Percentiles rank a stretch among this genome's conserved stretches.
Evolutionary conservation across 768 basidiomycete species (phyloP).

Genomic region (Suillus occidentalis): DNA sequence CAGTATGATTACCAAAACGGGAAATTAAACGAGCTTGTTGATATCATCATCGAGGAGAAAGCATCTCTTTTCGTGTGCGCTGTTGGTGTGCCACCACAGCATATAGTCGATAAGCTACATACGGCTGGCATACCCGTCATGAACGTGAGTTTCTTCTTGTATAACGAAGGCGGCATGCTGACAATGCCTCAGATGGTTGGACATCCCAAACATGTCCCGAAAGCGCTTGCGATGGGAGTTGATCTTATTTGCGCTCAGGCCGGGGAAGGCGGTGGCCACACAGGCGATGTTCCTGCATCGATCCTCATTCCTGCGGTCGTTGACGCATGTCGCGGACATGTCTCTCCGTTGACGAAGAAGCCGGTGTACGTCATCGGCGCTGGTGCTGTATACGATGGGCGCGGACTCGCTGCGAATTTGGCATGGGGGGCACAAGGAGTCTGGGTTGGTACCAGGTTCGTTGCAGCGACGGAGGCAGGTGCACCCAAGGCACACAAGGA

Average conservation of each 20-base stretch:
- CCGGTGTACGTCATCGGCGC: constrained; percentile 90
- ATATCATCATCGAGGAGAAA: constrained; percentile 93
- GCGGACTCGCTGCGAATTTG: constrained; percentile 83
- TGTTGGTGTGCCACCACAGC: constrained; percentile 81
- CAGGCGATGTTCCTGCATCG: constrained; percentile 79
- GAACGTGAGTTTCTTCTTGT: constrained; percentile 54
- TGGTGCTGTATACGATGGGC: constrained; percentile 88
- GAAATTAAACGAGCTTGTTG: constrained; percentile 75
- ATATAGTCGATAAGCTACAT: constrained; percentile 80
- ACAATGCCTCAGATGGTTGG: constrained; percentile 68
- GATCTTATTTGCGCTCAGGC: constrained; percentile 95
- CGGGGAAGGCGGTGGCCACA: constrained; percentile 89
- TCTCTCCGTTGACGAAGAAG: constrained; percentile 76
- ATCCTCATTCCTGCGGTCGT: constrained; percentile 92
- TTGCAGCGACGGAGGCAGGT: constrained; percentile 75
- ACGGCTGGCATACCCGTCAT: constrained; percentile 82
- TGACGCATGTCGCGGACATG: constrained; percentile 75
- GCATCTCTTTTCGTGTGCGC: constrained; percentile 88
- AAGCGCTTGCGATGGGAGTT: constrained; percentile 80
- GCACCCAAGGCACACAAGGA: constrained; percentile 89
- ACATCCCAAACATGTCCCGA: constrained; percentile 86
- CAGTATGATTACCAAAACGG: constrained; percentile 91
- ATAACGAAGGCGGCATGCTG: neutral
- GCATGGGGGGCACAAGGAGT: constrained; percentile 89
- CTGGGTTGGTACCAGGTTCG: constrained; percentile 89